Evolutionary conservation across 225 moss, liverwort and hornwort species (phyloP).

Genomic region (Rhytidiadelphus loreus): DNA sequence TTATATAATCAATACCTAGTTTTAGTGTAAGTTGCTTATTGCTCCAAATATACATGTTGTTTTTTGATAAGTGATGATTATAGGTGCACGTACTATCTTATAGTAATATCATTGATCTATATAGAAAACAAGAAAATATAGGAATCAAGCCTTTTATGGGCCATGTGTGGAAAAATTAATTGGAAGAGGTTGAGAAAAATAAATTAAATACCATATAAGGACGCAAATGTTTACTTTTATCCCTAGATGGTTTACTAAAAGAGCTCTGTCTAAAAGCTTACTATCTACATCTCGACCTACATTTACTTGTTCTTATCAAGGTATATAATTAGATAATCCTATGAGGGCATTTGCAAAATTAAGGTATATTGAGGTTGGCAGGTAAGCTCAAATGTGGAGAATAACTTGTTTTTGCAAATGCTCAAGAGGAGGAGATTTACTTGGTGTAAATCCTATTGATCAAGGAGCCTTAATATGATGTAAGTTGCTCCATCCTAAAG

Average conservation of each 20-base stretch:
- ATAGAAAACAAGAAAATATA: not conserved
- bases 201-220: not conserved
- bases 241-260: not conserved
- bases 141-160: not conserved
- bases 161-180: not conserved
- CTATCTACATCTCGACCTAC: too few species aligned
- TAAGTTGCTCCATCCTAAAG: too few species aligned
- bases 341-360: too few species aligned
- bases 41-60: too few species aligned
- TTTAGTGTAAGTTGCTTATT: too few species aligned
- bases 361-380: rapidly evolving
- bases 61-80: too few species aligned
- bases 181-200: not conserved
- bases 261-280: not conserved
- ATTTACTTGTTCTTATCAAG: not conserved
- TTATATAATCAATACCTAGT: too few species aligned
- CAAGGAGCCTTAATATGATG: rapidly evolving
- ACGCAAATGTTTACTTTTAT: not conserved
- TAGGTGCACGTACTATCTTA: too few species aligned
- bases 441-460: not conserved
- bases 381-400: not conserved
- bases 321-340: not conserved
- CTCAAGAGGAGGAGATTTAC: too few species aligned
- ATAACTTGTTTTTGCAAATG: not conserved
- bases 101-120: not conserved